Conservation (phyloP, 257 asterid species). For the Jacaranda copaia region DNA sequence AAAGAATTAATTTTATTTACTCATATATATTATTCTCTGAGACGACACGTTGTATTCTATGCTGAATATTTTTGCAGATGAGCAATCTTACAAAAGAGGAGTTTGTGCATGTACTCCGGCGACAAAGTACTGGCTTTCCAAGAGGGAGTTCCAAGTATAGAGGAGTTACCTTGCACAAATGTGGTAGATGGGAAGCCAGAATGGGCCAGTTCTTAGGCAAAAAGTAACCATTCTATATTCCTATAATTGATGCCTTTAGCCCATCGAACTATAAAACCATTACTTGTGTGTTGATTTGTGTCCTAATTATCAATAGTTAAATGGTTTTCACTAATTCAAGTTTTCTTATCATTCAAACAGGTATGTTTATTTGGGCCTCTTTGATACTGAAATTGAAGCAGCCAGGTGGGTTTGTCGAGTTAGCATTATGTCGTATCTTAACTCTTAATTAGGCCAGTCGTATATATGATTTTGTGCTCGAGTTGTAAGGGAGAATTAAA, state of each 20-base stretch:
- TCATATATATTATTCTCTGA: neutral
- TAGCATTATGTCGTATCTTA: neutral
- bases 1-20: too few species aligned
- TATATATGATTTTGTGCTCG: neutral
- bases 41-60: neutral
- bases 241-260: neutral
- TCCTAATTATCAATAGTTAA: neutral
- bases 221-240: conserved; percentile 54
- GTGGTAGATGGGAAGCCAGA: conserved; percentile 97
- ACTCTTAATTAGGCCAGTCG: neutral
- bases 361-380: conserved; percentile 96
- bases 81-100: conserved; percentile 83
- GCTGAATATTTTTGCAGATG: conserved; percentile 52
- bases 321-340: neutral
- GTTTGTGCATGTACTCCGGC: conserved; percentile 81
- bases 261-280: too few species aligned
- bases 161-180: conserved; percentile 94
- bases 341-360: conserved; percentile 40
- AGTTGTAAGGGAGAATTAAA: neutral
- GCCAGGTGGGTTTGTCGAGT: conserved; percentile 72
- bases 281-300: neutral
- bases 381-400: conserved; percentile 96
- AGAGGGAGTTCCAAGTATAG: conserved; percentile 96
- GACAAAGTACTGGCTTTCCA: conserved; percentile 92
- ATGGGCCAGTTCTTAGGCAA: conserved; percentile 95